Conservation (phyloP, 208 protist genomes). For the Leishmania tarentolae region DNA sequence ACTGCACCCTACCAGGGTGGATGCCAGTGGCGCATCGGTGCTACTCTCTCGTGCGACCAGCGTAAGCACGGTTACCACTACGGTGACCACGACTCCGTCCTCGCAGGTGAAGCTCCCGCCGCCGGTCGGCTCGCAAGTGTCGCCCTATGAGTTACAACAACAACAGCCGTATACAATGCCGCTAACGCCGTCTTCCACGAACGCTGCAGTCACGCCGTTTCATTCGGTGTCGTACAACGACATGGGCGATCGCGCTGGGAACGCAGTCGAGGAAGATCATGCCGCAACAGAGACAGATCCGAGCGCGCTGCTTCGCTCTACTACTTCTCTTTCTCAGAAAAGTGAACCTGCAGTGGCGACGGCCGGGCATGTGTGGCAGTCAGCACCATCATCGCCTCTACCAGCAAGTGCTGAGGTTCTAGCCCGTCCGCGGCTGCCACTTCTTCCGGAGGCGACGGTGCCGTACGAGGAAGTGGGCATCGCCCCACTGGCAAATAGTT, state of each 20-base stretch:
- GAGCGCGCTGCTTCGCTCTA: not conserved
- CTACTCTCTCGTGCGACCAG: constrained; percentile 12
- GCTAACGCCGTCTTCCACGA: not conserved
- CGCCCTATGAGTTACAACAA: constrained; percentile 9
- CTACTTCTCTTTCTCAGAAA: not conserved
- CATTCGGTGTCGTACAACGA: not conserved
- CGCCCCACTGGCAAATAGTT: not conserved
- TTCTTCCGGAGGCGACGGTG: not conserved
- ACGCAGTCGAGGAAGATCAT: not conserved
- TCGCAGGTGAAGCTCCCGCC: constrained; percentile 8
- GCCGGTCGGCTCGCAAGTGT: constrained; percentile 12
- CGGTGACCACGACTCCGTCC: constrained; percentile 3
- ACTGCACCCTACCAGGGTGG: constrained; percentile 38
- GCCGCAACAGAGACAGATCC: not conserved
- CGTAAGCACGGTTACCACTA: constrained; percentile 12
- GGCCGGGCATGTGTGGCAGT: constrained; percentile 4
- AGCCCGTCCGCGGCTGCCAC: not conserved
- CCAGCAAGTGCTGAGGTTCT: not conserved
- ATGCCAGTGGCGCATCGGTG: not conserved
- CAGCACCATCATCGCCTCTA: constrained; percentile 1
- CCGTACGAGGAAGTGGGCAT: not conserved
- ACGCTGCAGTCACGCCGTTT: not conserved
- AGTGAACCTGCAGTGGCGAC: not conserved
- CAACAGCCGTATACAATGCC: constrained; percentile 1
- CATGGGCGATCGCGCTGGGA: not conserved